These are phyloP conservation scores for Chionographis japonica DNA, from an alignment of 106 monocot genomes.

Conservation along the genomic window DNA sequence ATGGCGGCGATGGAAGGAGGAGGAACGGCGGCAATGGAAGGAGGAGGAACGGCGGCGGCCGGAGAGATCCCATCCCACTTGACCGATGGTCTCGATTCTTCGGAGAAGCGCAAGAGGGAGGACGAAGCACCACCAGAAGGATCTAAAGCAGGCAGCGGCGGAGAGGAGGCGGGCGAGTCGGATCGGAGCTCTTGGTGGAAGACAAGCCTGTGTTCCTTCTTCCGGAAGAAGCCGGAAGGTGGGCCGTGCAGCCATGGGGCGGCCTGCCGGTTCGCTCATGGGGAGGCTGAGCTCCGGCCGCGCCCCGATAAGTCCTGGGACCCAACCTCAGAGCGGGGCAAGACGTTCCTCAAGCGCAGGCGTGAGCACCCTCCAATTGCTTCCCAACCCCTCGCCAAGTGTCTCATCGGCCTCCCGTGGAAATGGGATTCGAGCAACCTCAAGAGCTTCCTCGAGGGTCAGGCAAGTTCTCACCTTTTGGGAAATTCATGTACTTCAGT, in stretches of 20 bases:
- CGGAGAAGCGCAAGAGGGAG: constrained; percentile 14
- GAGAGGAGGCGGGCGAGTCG: background rate
- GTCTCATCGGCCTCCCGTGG: constrained; percentile 70
- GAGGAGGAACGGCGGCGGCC: background rate
- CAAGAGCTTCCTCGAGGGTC: constrained; percentile 57
- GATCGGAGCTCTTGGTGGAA: constrained; percentile 47
- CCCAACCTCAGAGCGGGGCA: constrained; percentile 72
- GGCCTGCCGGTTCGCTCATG: constrained; percentile 80
- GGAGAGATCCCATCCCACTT: background rate
- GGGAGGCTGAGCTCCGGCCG: constrained; percentile 84
- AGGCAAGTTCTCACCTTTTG: constrained; percentile 18
- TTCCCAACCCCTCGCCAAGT: constrained; percentile 48
- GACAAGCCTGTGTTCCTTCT: constrained; percentile 88
- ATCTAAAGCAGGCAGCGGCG: background rate
- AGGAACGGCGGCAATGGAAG: background rate
- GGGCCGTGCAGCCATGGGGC: constrained; percentile 67
- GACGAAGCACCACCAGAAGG: background rate
- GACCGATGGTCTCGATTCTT: background rate
- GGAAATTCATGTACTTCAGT: too few relatives aligned
- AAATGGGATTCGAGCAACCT: constrained; percentile 59
- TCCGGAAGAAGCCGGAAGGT: constrained; percentile 17
- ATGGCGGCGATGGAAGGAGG: background rate
- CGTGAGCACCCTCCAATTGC: background rate
- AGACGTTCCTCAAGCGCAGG: constrained; percentile 38
- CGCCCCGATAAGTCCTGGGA: constrained; percentile 84